Evolutionary conservation across 2,329 filamentous ascomycete genomes (phyloP), one percentile per base, ranked within the genome.

Genomic region (Hypomyces rosellus): DNA sequence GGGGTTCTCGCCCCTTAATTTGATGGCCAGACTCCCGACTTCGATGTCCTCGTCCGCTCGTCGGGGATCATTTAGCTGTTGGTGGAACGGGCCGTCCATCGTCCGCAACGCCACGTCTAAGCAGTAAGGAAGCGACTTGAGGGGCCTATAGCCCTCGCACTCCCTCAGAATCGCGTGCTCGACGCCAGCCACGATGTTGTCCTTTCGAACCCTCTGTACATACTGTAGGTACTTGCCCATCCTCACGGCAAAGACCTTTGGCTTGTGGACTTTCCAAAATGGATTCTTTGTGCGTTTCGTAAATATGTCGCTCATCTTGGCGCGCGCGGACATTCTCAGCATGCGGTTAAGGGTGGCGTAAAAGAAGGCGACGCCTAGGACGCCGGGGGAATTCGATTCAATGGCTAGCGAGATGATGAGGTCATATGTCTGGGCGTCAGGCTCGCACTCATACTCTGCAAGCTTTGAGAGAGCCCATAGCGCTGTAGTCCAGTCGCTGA

Each of bases 391-490:
- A 37, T 62, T 63, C 3, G 63, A 54, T 15, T 48, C 53, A 54
- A 68, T 62, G 13, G 69, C 67, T 20, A 74, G 59, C 6, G 59
- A 53, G 51, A 73, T 68, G 43, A 78, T 66, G 12, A 63, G 54
- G 34, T 65, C 54, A 56, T 71, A 74, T 1, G 68, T 69, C 13
- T 59, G 40, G 5, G 55, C 46, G 51, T 70, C 60, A 11, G 64
- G 63, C 20, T 59, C 49, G 40, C 57, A 55, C 11, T 54, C 48
- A 4, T 54, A 43, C 22, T 61, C 48, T 25, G 58, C 51, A 13
- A 62, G 54, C 14, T 56, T 58, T 20, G 59, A 52, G 9, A 68
- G 55, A 2, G 62, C 62, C 61, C 65, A 66, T 3, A 65, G 49
- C n/a, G 63, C 64, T 3, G 61, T 56, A n/a, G 59, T 54, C 61